These are phyloP conservation scores for Cryptococcus sp. DNA, from an alignment of 1,284 basidiomycete genomes.

Conservation along the genomic window DNA sequence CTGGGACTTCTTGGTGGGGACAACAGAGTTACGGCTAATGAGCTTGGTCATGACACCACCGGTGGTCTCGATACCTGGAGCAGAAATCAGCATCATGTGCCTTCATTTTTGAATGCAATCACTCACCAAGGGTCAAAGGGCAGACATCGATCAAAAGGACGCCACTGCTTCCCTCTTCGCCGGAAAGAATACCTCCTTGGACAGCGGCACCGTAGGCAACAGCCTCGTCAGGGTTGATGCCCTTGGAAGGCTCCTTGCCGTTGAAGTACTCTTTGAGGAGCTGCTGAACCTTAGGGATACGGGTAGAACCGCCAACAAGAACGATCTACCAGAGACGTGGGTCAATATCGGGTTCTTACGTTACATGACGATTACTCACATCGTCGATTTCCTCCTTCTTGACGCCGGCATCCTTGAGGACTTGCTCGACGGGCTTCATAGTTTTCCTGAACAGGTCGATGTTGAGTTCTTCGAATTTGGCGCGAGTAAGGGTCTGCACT, in stretches of 20 bases:
- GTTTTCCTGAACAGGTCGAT: conserved; percentile 99
- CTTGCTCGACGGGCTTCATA: conserved; percentile 98
- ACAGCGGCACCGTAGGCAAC: conserved; percentile 97
- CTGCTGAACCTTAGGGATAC: conserved; percentile 98
- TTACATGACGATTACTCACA: conserved; percentile 54
- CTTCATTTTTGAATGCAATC: background rate
- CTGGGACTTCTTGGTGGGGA: conserved; percentile 96
- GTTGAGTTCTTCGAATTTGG: conserved; percentile 99
- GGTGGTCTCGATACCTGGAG: conserved; percentile 81
- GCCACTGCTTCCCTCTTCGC: conserved; percentile 68
- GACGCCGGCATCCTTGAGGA: conserved; percentile 94
- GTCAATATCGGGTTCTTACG: background rate
- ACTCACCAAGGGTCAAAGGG: conserved; percentile 78
- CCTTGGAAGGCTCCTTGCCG: conserved; percentile 94
- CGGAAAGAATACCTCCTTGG: conserved; percentile 94
- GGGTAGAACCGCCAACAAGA: conserved; percentile 95
- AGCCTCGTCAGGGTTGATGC: conserved; percentile 94
- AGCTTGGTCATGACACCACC: conserved; percentile 98
- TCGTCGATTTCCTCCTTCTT: conserved; percentile 98
- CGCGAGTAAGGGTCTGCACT: conserved; percentile 72
- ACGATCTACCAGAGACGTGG: conserved; percentile 42
- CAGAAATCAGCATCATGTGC: background rate
- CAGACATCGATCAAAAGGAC: conserved; percentile 95
- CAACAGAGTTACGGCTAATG: conserved; percentile 87
- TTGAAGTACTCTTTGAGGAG: conserved; percentile 99